Percentiles rank a stretch among this genome's conserved stretches.
These are phyloP conservation scores for Kwoniella newhampshirensis DNA, from an alignment of 768 basidiomycete genomes.

Conservation along the genomic window DNA sequence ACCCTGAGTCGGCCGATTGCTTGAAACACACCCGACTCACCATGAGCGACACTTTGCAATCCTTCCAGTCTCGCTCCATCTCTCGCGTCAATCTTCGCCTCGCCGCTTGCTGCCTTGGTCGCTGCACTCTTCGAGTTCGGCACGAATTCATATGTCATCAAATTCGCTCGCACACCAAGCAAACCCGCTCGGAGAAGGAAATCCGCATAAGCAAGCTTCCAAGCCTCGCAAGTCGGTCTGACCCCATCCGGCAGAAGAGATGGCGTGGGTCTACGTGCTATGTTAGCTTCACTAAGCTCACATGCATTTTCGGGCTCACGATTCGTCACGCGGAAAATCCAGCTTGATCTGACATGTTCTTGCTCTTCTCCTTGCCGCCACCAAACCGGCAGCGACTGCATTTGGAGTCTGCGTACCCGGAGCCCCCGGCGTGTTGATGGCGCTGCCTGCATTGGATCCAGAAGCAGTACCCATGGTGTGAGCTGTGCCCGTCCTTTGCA, in stretches of 20 bases:
- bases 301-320: conserved; percentile 7
- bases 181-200: conserved; percentile 42
- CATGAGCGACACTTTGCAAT: conserved; percentile 17
- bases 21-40: background rate
- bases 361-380: conserved; percentile 10
- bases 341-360: conserved; percentile 25
- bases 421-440: conserved; percentile 8
- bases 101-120: conserved; percentile 13
- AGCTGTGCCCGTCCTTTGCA: conserved; percentile 10
- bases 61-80: background rate
- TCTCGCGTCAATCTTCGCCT: background rate
- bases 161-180: conserved; percentile 22
- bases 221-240: conserved; percentile 28
- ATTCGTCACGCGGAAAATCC: conserved; percentile 26
- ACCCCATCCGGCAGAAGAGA: conserved; percentile 27
- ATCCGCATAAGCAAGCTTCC: conserved; percentile 45
- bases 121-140: background rate
- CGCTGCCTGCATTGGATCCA: conserved; percentile 6
- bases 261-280: conserved; percentile 18
- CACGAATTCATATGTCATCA: conserved; percentile 31
- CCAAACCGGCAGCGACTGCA: conserved; percentile 2
- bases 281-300: no score
- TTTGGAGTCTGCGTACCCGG: conserved; percentile 6
- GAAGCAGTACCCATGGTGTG: background rate
- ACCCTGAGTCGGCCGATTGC: no score